A percentile compares a stretch with the other conserved stretches of the same genome.
Evolutionary conservation across 2,329 filamentous ascomycete species (phyloP).

Genomic region (Neonectria coccinea): DNA sequence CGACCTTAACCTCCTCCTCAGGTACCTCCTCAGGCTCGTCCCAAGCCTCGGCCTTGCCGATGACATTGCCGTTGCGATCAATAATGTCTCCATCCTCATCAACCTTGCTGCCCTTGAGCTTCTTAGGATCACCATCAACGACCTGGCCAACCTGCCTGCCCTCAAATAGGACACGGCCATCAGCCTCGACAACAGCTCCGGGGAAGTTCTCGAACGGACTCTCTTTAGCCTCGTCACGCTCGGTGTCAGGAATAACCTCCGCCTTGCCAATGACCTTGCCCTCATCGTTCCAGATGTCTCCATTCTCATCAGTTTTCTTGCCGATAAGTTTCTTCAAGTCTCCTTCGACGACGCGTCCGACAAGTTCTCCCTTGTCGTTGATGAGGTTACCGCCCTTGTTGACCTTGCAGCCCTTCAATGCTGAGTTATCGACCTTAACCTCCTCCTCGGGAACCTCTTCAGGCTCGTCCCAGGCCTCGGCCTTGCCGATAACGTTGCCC

Average conservation of each 20-base stretch:
- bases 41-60: slow-evolving; percentile 77
- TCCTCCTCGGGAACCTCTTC: slow-evolving; percentile 27
- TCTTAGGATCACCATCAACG: slow-evolving; percentile 72
- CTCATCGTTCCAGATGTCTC: slow-evolving; percentile 77
- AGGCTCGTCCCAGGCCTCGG: slow-evolving; percentile 65
- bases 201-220: slow-evolving; percentile 71
- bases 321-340: slow-evolving; percentile 72
- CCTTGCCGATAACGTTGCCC: slow-evolving; percentile 68
- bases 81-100: slow-evolving; percentile 77
- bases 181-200: slow-evolving; percentile 63
- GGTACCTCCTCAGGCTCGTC: slow-evolving; percentile 62
- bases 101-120: slow-evolving; percentile 72
- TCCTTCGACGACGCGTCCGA: slow-evolving; percentile 74
- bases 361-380: slow-evolving; percentile 62
- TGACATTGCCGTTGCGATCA: slow-evolving; percentile 73
- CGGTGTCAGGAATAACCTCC: slow-evolving; percentile 67
- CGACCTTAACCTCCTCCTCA: slow-evolving; percentile 63
- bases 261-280: slow-evolving; percentile 76
- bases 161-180: slow-evolving; percentile 64
- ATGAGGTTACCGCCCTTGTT: slow-evolving; percentile 71
- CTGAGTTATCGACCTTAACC: slow-evolving; percentile 56
- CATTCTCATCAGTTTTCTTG: slow-evolving; percentile 72
- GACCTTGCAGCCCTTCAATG: slow-evolving; percentile 65
- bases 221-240: slow-evolving; percentile 61
- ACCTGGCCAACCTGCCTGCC: slow-evolving; percentile 70